Evolutionary conservation across 495 filamentous ascomycete species (phyloP).

Genomic region (Penicillium arizonense): DNA sequence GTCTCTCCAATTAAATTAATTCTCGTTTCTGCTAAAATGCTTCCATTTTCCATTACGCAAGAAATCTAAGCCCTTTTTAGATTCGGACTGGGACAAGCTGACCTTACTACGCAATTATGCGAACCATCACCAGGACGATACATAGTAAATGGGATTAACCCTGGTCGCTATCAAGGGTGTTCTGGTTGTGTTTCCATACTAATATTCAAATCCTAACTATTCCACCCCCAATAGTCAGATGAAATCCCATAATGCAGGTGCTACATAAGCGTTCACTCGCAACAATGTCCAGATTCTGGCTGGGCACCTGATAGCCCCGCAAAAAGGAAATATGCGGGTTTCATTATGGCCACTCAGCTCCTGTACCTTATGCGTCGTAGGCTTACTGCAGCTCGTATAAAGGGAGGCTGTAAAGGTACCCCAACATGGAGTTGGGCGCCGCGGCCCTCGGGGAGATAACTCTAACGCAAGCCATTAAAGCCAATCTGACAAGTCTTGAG

Average conservation of each 20-base stretch:
- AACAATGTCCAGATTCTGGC: background rate
- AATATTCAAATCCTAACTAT: background rate
- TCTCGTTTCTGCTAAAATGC: background rate
- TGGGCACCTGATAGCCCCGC: background rate
- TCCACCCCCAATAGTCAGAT: background rate
- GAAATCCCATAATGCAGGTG: background rate
- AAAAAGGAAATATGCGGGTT: background rate
- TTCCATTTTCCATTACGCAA: background rate
- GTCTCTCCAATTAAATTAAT: background rate
- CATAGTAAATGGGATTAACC: background rate
- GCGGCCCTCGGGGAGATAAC: background rate
- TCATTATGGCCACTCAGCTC: too few species aligned
- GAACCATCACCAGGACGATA: background rate
- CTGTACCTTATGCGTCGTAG: background rate
- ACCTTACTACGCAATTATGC: background rate
- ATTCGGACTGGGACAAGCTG: constrained; percentile 6
- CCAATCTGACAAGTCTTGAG: constrained; percentile 1
- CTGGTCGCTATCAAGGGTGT: background rate
- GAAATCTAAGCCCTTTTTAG: background rate
- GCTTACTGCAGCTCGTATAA: background rate
- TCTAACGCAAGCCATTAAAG: background rate
- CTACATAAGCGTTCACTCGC: background rate
- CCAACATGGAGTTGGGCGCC: background rate
- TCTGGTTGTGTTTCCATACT: background rate
- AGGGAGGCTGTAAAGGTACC: background rate